Evolutionary conservation across 257 asterid species (phyloP), one percentile per base, ranked within the genome.

Genomic region (Solanum medicagineum): DNA sequence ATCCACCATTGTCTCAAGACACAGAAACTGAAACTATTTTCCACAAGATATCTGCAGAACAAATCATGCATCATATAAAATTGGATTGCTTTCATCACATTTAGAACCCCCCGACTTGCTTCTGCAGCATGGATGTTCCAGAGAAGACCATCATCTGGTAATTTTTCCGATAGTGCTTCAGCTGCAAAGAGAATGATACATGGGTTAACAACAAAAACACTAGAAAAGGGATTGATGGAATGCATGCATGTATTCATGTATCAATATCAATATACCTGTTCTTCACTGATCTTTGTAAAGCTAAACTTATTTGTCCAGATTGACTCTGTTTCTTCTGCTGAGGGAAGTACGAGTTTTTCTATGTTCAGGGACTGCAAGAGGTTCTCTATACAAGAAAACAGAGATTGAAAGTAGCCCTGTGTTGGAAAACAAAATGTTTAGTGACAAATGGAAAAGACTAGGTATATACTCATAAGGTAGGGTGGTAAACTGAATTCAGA

Each of bases 371-470:
- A 86, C 59, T 83, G 84, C 51, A 93, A 77, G 26, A 93, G 87
- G 83, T 86, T 86, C 53, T 87, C 91, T 1, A 92, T 86, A 59
- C 91, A 91, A 80, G 54, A 47, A 84, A 87, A 96, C 24, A 94
- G 90, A 20, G 94, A 87, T 84, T 93, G 96, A 54, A 95, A 95
- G 89, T 94, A 95, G 8, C 99, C 99, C 99, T 93, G 54, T 10
- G 93, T 77, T 65, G 63, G 81, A 22, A 32, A 71, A 65, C 63
- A 26, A 32, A 22, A 59, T 70, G 5, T 22, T 40, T 70, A n/a
- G n/a, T 47, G 66, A 55, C 60, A 63, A 45, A 22, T 6, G 22
- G 24, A 47, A 85, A 54, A 2, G 80, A 32, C 17, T 6, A 62
- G 20, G 42, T 24, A 53, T 56, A 36, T 17, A 71, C 68, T 29